These are phyloP conservation scores for Candida anglica DNA, from an alignment of 805 yeast species.

Conservation along the genomic window DNA sequence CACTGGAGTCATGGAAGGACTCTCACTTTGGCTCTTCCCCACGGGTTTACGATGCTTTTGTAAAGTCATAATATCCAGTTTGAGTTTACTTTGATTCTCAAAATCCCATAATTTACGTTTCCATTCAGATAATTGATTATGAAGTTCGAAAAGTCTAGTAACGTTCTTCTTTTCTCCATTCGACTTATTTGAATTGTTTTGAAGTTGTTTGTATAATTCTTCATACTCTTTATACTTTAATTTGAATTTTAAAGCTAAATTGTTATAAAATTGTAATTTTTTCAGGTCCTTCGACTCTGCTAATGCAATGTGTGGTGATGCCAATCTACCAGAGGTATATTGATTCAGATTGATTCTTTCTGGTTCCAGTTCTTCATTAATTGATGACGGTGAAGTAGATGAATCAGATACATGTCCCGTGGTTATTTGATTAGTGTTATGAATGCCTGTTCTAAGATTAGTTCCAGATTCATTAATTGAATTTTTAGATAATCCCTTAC, in stretches of 20 bases:
- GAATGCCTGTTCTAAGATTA: neutral
- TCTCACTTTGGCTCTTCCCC: conserved; percentile 2
- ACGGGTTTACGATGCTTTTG: conserved; percentile 31
- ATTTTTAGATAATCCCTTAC: conserved; percentile 13
- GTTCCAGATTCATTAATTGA: conserved; percentile 1
- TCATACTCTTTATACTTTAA: conserved; percentile 47
- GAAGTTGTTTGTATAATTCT: conserved; percentile 33
- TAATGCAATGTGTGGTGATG: neutral
- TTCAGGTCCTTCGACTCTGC: conserved; percentile 10
- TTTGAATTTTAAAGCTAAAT: conserved; percentile 46
- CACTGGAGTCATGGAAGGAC: conserved; percentile 2
- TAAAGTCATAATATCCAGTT: conserved; percentile 30
- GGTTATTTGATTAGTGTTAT: conserved; percentile 1
- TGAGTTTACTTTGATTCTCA: conserved; percentile 28
- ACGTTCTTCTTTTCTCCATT: conserved; percentile 23
- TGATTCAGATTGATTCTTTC: neutral
- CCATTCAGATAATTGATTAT: conserved; percentile 50
- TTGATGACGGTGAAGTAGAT: conserved; percentile 36
- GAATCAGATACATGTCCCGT: neutral
- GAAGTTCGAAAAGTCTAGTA: conserved; percentile 44
- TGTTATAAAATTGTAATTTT: conserved; percentile 33
- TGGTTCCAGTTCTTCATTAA: conserved; percentile 18
- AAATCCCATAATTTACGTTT: conserved; percentile 52
- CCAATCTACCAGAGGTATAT: neutral
- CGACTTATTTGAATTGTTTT: conserved; percentile 3